phyloP scores from a whole-genome alignment of 208 protist species.

The Leishmania gerbilli region DNA sequence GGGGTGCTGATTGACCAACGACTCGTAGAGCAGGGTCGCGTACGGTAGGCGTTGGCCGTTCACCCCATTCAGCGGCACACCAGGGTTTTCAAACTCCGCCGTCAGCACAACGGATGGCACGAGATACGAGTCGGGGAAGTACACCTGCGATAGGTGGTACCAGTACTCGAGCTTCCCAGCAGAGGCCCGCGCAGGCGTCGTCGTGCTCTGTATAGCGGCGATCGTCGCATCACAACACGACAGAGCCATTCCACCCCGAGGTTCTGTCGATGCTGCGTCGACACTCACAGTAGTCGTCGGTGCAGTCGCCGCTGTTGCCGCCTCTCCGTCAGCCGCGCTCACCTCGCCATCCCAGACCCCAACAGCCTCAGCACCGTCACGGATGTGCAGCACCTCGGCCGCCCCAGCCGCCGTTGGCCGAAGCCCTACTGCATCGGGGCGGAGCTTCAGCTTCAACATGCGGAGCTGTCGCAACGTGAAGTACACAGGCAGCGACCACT shows the following conservation, averaged over 20 bases:
- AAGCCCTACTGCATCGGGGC: constrained; percentile 26
- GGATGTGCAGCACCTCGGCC: neutral
- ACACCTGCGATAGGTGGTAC: constrained; percentile 81
- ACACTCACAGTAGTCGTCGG: neutral
- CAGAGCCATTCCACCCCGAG: neutral
- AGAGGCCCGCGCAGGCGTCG: neutral
- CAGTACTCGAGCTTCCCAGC: constrained; percentile 33
- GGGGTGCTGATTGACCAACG: constrained; percentile 27
- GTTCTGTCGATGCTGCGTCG: neutral
- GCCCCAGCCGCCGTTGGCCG: neutral
- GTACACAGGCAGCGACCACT: constrained; percentile 57
- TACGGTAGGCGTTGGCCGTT: constrained; percentile 43
- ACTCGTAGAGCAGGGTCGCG: constrained; percentile 33
- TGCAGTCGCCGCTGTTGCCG: neutral
- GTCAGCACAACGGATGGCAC: constrained; percentile 43
- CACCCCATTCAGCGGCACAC: constrained; percentile 52
- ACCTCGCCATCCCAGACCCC: neutral
- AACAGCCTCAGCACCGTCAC: neutral
- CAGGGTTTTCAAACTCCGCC: constrained; percentile 45
- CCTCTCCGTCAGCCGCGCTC: neutral
- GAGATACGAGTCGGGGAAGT: constrained; percentile 45
- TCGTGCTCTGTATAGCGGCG: neutral
- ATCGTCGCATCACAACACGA: neutral
- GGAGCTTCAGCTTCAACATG: constrained; percentile 27
- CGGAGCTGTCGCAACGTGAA: constrained; percentile 22